Percentiles rank a stretch among this genome's conserved stretches.
Conservation (phyloP, 2,329 filamentous ascomycete species). For the Colletotrichum caudatum region DNA sequence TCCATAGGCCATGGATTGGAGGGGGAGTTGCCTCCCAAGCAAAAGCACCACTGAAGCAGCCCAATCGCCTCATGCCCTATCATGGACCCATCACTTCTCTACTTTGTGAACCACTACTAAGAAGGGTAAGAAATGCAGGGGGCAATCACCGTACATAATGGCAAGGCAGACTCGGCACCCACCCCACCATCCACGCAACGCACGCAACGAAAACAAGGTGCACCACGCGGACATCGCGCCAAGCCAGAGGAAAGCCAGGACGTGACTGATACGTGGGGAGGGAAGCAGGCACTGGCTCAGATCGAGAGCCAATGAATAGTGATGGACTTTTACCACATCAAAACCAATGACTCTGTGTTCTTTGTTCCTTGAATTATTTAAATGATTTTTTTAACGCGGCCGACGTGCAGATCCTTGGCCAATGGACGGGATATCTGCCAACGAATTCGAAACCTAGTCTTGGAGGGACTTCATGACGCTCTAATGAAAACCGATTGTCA, state of each 20-base stretch:
- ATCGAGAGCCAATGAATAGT: conserved; percentile 1
- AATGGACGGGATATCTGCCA: background rate
- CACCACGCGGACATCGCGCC: background rate
- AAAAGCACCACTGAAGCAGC: background rate
- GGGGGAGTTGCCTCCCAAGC: background rate
- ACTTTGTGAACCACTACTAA: background rate
- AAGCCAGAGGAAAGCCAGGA: background rate
- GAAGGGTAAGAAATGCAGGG: conserved; percentile 12
- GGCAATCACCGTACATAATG: conserved; percentile 12
- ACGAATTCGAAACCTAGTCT: background rate
- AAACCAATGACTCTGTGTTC: background rate
- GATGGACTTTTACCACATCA: background rate
- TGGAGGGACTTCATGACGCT: background rate
- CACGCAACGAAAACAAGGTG: background rate
- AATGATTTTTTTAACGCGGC: too few species aligned
- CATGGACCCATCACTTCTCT: background rate
- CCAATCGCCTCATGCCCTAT: conserved; percentile 4
- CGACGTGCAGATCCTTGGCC: background rate
- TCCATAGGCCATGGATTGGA: conserved; percentile 6
- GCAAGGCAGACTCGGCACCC: conserved; percentile 13
- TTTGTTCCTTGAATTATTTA: background rate
- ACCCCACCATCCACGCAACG: background rate
- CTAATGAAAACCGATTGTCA: background rate
- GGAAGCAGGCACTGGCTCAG: background rate
- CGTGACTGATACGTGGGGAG: background rate